These are phyloP conservation scores for Pichia sp. DNA, from an alignment of 1,139 yeast genomes.

Conservation along the genomic window DNA sequence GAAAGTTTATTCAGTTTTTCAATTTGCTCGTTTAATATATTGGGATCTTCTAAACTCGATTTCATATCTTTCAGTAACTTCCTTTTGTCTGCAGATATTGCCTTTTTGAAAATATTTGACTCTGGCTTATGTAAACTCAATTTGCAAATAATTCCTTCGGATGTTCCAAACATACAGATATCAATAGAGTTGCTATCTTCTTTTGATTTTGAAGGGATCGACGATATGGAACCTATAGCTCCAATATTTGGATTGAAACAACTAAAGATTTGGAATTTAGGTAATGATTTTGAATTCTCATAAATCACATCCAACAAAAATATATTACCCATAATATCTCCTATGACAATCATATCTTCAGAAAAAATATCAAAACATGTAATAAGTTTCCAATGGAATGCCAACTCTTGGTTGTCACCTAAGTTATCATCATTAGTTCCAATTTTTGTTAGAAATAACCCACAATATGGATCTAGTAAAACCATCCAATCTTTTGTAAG, in stretches of 20 bases:
- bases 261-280: constrained; percentile 2
- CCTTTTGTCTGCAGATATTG: too few species aligned
- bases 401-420: not conserved
- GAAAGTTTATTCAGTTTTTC: not conserved
- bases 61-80: not conserved
- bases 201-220: not conserved
- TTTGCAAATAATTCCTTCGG: constrained; percentile 2
- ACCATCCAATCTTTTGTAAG: not conserved
- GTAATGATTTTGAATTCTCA: not conserved
- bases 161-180: constrained; percentile 7
- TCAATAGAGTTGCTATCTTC: not conserved
- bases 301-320: constrained; percentile 6
- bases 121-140: not conserved
- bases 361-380: constrained; percentile 7
- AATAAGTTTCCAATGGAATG: constrained; percentile 8
- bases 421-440: not conserved
- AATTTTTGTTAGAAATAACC: constrained; percentile 4
- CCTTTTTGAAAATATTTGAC: not conserved
- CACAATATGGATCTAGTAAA: constrained; percentile 8
- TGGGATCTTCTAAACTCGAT: not conserved
- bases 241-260: constrained; percentile 4
- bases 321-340: constrained; percentile 10
- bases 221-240: constrained; percentile 3
- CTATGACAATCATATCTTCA: constrained; percentile 6
- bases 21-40: not conserved